Evolutionary conservation across 2,329 filamentous ascomycete species (phyloP).

Genomic region (Teratosphaeria zuluensis): DNA sequence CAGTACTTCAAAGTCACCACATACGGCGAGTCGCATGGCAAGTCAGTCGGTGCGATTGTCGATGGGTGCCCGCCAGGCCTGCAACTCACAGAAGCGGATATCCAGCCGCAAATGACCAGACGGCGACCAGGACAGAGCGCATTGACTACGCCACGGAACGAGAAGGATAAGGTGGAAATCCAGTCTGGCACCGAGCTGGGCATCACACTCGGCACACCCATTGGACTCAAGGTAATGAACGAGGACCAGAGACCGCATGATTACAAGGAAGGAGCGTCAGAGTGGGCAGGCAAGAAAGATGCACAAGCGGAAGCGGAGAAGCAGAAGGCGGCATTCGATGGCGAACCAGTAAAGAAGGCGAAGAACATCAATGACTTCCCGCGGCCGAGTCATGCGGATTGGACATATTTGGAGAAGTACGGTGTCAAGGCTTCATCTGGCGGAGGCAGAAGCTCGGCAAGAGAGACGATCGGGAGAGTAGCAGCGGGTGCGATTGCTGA

Average conservation of each 20-base stretch:
- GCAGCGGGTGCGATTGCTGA: constrained; percentile 88
- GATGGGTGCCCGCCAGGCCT: constrained; percentile 86
- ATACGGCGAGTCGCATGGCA: constrained; percentile 83
- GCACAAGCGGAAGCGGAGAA: not conserved
- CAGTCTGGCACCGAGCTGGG: constrained; percentile 89
- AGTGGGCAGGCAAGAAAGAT: not conserved
- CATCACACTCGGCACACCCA: constrained; percentile 80
- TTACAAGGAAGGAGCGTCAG: constrained; percentile 48
- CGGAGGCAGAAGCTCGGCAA: constrained; percentile 80
- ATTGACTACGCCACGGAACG: constrained; percentile 84
- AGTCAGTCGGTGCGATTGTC: constrained; percentile 87
- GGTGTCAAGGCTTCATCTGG: constrained; percentile 85
- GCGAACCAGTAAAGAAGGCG: not conserved
- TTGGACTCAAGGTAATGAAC: constrained; percentile 78
- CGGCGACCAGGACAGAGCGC: constrained; percentile 80
- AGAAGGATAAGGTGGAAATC: constrained; percentile 85
- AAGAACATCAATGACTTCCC: constrained; percentile 83
- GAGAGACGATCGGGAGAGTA: constrained; percentile 86
- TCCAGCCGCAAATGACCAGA: constrained; percentile 90
- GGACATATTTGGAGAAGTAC: constrained; percentile 96
- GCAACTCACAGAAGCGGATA: constrained; percentile 62
- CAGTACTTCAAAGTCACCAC: constrained; percentile 73
- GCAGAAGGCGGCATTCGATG: not conserved
- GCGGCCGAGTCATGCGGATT: constrained; percentile 86
- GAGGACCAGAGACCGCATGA: constrained; percentile 89